These are phyloP conservation scores for Sphenostylis stenocarpa DNA, from an alignment of 306 rosid species.

Conservation along the genomic window DNA sequence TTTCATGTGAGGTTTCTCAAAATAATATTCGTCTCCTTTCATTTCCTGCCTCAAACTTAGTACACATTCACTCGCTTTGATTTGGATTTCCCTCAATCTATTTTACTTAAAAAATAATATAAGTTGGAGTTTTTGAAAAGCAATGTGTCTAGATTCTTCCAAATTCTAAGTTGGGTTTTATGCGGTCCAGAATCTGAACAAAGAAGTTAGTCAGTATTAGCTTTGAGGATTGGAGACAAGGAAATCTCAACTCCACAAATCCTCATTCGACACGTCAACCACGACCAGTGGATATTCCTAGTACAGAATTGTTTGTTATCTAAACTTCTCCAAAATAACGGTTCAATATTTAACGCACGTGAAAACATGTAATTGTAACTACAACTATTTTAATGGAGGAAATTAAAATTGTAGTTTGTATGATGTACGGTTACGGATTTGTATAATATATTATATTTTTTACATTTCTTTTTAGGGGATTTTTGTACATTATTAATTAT, in stretches of 20 bases:
- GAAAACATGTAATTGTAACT: background rate
- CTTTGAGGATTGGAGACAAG: conserved; percentile 32
- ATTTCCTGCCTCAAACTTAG: conserved; percentile 9
- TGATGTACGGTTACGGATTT: too few species aligned
- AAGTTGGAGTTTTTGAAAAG: background rate
- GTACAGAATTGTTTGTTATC: background rate
- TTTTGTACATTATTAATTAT: too few species aligned
- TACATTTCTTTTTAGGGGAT: too few species aligned
- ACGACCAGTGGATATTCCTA: conserved; percentile 2
- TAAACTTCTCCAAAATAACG: background rate
- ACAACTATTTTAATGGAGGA: too few species aligned
- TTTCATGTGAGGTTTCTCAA: conserved; percentile 17
- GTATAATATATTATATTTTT: too few species aligned
- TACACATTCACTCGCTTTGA: background rate
- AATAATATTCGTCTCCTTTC: conserved; percentile 2
- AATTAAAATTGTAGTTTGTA: too few species aligned
- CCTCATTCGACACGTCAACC: conserved; percentile 37
- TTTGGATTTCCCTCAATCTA: background rate
- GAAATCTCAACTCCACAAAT: conserved; percentile 43
- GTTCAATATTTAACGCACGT: background rate
- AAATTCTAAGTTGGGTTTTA: background rate
- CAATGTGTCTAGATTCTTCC: background rate
- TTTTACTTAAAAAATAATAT: background rate
- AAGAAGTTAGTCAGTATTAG: background rate
- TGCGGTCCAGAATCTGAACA: background rate